Base-by-base conservation (phyloP, 2,329 filamentous ascomycete genomes). In the Sodiomyces alkalinus region DNA sequence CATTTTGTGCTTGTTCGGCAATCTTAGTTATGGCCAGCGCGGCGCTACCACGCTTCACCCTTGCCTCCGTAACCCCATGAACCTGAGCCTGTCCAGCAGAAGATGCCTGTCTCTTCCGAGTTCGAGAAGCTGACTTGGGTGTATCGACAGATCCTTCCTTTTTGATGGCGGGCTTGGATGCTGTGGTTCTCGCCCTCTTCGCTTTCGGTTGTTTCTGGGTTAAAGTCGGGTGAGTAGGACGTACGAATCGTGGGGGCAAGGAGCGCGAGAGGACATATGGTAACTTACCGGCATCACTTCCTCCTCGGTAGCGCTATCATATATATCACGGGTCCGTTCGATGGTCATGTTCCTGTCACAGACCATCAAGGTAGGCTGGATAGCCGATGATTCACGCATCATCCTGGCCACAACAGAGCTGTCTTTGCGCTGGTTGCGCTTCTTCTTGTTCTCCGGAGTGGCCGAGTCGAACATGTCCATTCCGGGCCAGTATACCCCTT, bases 381-480 rank as follows among this genome's bases (percentile, higher is more conserved):
- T 69, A 3, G 62, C 58, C 37, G 64, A 60, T 1, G 80, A 83
- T 12, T 68, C 71, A 29, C 62, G 49, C 40, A 74, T 64, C 50
- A 87, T 72, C 33, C 68, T 66, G 31, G 68, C 60, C 14, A 83
- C 55, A n/a, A 82, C 73, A 1, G 71, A 74, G n/a, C 60, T 63
- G 30, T 76, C 70, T 48, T 87, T 87, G 41, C 77, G 73, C 51
- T 87, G 80, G 45, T 86, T 86, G 28, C 80, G 64, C 53, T 72
- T 80, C 25, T 74, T 66, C 41, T 72, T 76, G 62, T 80, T 77
- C 35, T 77, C 69, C 11, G 73, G 65, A 4, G 75, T 80, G 4
- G 80, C 80, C 29, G 80, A 73, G 48, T 87, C 80, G 45, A 86
- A 85, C n/a, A 82, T 63, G 29, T 70, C 68, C 80, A 86, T 86